Percentiles rank a stretch among this genome's conserved stretches.
These are phyloP conservation scores for Fusarium citri DNA, from an alignment of 2,329 filamentous ascomycete species.

Conservation along the genomic window DNA sequence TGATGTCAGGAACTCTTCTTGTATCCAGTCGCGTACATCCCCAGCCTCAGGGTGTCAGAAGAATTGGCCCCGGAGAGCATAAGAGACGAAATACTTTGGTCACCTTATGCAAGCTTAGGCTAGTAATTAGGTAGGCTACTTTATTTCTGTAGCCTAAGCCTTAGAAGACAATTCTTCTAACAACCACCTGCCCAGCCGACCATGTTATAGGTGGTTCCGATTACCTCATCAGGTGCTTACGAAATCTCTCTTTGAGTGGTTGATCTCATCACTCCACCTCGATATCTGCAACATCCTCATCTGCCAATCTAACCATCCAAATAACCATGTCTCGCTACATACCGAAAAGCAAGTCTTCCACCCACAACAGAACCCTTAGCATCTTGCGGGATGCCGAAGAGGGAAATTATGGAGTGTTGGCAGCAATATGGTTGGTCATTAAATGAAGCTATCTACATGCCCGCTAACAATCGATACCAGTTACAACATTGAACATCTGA, in stretches of 20 bases:
- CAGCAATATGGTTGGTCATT: conserved; percentile 27
- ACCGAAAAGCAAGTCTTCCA: neutral
- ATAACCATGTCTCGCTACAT: neutral
- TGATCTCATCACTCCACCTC: neutral
- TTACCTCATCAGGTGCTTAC: neutral
- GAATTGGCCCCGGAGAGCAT: too few species aligned
- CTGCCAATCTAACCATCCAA: neutral
- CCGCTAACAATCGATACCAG: neutral
- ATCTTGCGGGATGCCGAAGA: conserved; percentile 14
- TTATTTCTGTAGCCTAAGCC: too few species aligned
- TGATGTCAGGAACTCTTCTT: neutral
- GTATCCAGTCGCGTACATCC: too few species aligned
- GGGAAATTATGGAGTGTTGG: conserved; percentile 21
- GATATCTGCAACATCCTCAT: neutral
- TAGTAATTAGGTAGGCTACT: too few species aligned
- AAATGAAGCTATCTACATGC: fast-evolving
- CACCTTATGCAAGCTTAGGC: too few species aligned
- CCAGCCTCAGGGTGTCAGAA: too few species aligned
- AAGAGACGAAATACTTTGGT: too few species aligned
- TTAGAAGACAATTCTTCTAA: too few species aligned
- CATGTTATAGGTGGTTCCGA: neutral
- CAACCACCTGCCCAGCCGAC: neutral
- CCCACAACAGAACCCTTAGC: neutral
- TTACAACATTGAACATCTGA: conserved; percentile 38
- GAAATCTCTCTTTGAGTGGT: neutral